phyloP scores from a whole-genome alignment of 768 basidiomycete genomes.

The Pulveroboletus frians region DNA sequence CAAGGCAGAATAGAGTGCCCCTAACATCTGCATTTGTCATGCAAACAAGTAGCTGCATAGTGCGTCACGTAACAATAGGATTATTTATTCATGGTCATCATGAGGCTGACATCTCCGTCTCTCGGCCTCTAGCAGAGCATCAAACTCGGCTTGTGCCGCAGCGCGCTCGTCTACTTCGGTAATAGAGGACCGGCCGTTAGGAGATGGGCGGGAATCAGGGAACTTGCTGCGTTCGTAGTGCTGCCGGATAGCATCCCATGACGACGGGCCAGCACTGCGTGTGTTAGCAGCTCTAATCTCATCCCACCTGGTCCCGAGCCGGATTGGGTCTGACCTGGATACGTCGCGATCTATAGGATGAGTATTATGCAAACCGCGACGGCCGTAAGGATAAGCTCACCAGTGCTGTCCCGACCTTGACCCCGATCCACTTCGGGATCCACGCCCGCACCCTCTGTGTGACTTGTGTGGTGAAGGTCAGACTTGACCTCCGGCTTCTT shows the following conservation, averaged over 20 bases:
- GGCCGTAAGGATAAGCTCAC: slow-evolving; percentile 10
- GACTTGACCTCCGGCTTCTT: slow-evolving; percentile 12
- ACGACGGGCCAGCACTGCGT: slow-evolving; percentile 39
- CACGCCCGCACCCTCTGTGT: slow-evolving; percentile 3
- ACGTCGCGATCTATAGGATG: slow-evolving; percentile 3
- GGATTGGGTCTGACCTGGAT: slow-evolving; percentile 6
- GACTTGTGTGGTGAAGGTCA: slow-evolving; percentile 1
- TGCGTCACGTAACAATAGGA: neutral
- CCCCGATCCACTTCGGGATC: slow-evolving; percentile 17
- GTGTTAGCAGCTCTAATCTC: slow-evolving; percentile 56
- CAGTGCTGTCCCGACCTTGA: slow-evolving; percentile 3
- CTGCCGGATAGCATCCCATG: slow-evolving; percentile 68
- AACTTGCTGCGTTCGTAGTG: slow-evolving; percentile 39
- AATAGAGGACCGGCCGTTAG: slow-evolving; percentile 1
- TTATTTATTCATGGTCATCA: slow-evolving; percentile 7
- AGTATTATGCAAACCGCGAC: neutral
- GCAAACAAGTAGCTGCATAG: neutral
- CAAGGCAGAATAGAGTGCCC: neutral
- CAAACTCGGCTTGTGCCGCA: slow-evolving; percentile 51
- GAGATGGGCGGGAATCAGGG: slow-evolving; percentile 7
- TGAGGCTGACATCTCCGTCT: slow-evolving; percentile 34
- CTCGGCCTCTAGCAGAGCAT: slow-evolving; percentile 56
- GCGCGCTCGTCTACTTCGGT: slow-evolving; percentile 32
- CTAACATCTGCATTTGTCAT: neutral
- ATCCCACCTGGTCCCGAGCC: slow-evolving; percentile 50